Conservation (phyloP, 331 rosid genomes). For the Pyracantha coccinea region DNA sequence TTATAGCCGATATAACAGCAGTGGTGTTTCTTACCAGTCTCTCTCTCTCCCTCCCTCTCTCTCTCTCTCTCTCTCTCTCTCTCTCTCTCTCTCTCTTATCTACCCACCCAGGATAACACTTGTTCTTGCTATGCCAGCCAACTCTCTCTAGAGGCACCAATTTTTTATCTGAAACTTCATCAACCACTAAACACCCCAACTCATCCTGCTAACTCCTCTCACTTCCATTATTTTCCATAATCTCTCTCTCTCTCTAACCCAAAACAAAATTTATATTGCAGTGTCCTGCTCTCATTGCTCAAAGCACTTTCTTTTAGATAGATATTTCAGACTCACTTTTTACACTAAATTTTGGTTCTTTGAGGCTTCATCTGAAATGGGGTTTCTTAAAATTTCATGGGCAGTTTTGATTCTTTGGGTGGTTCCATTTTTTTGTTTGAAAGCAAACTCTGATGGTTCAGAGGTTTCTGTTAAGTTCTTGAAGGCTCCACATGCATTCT, state of each 20-base stretch:
- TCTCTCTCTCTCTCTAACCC: neutral
- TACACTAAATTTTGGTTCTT: neutral
- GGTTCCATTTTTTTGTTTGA: slow-evolving; percentile 29
- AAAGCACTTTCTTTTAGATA: slow-evolving; percentile 17
- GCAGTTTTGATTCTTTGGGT: slow-evolving; percentile 29
- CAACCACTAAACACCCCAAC: slow-evolving; percentile 32
- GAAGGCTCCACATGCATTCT: slow-evolving; percentile 66
- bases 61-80: neutral
- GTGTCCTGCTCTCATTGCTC: slow-evolving; percentile 15
- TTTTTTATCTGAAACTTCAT: slow-evolving; percentile 32
- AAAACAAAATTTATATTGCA: slow-evolving; percentile 8
- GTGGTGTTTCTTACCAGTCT: neutral
- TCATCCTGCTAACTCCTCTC: slow-evolving; percentile 23
- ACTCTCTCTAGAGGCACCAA: slow-evolving; percentile 22
- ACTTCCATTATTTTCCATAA: slow-evolving; percentile 10
- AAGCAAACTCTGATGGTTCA: slow-evolving; percentile 35
- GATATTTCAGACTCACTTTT: neutral
- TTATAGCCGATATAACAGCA: neutral
- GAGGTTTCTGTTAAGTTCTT: slow-evolving; percentile 54
- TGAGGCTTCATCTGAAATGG: slow-evolving; percentile 35
- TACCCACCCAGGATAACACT: slow-evolving; percentile 10
- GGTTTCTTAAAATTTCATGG: slow-evolving; percentile 23
- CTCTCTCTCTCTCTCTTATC: slow-evolving; percentile 24
- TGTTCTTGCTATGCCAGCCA: slow-evolving; percentile 22
- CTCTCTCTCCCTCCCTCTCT: slow-evolving; percentile 7